phyloP scores from a whole-genome alignment of 2,329 filamentous ascomycete genomes.

The Ceratocystis ficicola region DNA sequence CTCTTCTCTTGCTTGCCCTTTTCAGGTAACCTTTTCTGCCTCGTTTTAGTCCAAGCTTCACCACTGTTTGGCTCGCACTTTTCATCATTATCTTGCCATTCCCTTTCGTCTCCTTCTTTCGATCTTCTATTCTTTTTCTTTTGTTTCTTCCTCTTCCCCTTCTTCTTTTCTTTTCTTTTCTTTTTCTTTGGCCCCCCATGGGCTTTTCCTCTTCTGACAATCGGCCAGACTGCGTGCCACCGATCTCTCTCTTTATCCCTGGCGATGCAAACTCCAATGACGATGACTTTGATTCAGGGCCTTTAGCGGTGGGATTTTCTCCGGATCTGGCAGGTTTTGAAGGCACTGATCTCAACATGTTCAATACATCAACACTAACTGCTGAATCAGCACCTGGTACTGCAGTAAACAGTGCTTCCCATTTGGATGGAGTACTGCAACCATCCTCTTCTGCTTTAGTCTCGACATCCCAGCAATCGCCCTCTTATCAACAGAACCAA shows the following conservation, averaged over 20 bases:
- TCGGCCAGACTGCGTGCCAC: slow-evolving; percentile 16
- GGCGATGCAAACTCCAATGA: not conserved
- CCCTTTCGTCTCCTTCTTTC: too few species aligned
- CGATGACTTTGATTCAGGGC: slow-evolving; percentile 14
- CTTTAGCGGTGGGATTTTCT: slow-evolving; percentile 17
- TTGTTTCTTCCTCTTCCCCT: not conserved
- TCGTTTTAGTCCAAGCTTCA: slow-evolving; percentile 8
- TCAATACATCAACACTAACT: not conserved
- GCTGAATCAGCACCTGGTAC: not conserved
- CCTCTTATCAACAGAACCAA: slow-evolving; percentile 1
- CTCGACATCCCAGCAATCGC: slow-evolving; percentile 1
- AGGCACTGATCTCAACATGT: not conserved
- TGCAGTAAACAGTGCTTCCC: not conserved
- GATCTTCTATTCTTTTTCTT: not conserved
- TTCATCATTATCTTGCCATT: not conserved
- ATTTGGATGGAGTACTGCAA: not conserved
- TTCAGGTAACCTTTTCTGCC: not conserved
- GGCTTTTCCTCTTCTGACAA: slow-evolving; percentile 19
- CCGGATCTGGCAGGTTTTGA: slow-evolving; percentile 12
- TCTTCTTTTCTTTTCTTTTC: not conserved
- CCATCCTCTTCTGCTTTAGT: slow-evolving; percentile 7
- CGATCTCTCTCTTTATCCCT: slow-evolving; percentile 12
- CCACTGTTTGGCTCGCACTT: slow-evolving; percentile 2
- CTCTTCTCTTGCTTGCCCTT: not conserved
- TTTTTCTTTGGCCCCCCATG: slow-evolving; percentile 15